phyloP scores from a whole-genome alignment of 2,329 filamentous ascomycete genomes.

The Orbilia brochopaga region DNA sequence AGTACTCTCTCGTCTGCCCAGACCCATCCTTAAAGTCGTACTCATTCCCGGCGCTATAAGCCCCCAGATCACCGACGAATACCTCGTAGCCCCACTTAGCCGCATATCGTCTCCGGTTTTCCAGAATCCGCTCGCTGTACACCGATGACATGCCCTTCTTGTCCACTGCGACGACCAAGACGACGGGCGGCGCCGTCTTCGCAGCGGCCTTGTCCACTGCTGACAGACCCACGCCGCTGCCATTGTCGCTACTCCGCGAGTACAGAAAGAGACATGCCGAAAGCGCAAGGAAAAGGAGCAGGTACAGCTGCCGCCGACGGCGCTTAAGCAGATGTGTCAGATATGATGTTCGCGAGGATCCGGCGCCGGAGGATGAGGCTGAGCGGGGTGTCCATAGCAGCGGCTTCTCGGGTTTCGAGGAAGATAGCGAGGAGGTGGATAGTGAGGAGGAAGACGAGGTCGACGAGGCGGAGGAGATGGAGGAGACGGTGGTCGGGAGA shows the following conservation, averaged over 20 bases:
- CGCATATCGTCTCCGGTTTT: conserved; percentile 86
- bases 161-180: conserved; percentile 86
- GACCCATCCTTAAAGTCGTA: conserved; percentile 38
- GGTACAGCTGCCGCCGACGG: conserved; percentile 51
- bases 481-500: conserved; percentile 53
- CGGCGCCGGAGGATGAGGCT: conserved; percentile 18
- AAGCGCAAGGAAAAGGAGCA: conserved; percentile 51
- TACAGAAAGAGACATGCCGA: conserved; percentile 48
- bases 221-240: conserved; percentile 41
- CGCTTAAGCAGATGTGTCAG: conserved; percentile 39
- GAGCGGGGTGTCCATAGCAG: conserved; percentile 36
- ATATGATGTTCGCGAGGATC: conserved; percentile 22
- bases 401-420: conserved; percentile 30
- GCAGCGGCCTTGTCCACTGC: conserved; percentile 56
- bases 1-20: conserved; percentile 23
- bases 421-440: conserved; percentile 17
- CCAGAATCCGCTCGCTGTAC: conserved; percentile 75
- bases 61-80: conserved; percentile 26
- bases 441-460: conserved; percentile 23
- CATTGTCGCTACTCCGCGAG: conserved; percentile 51
- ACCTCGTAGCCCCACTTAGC: conserved; percentile 72
- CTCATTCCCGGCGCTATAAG: conserved; percentile 30
- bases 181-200: conserved; percentile 64
- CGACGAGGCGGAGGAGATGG: conserved; percentile 52
- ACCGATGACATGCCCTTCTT: conserved; percentile 67